phyloP scores from a whole-genome alignment of 106 monocot species.

The Dioscorea alata region DNA sequence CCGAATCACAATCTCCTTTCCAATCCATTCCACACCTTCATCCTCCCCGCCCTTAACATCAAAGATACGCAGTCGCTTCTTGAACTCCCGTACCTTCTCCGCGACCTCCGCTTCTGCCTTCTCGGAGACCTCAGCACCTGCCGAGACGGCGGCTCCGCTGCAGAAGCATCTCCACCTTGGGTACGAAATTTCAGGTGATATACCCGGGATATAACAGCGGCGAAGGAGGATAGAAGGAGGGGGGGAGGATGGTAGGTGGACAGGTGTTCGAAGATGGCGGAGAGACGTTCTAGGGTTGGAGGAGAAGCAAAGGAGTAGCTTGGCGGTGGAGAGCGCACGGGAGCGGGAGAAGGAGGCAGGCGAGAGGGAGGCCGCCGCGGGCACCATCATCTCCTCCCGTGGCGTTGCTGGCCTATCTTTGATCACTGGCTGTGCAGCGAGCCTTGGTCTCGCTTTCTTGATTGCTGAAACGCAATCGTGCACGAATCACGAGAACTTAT shows the following conservation, averaged over 20 bases:
- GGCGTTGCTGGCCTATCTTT: no score
- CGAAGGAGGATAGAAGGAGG: background rate
- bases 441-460: no score
- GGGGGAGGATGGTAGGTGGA: background rate
- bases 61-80: conserved; percentile 51
- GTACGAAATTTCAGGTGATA: background rate
- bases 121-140: conserved; percentile 14
- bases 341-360: conserved; percentile 10
- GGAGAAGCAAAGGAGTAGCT: no score
- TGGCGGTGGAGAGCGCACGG: conserved; percentile 1
- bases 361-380: conserved; percentile 12
- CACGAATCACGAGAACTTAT: no score
- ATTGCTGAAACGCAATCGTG: no score
- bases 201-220: background rate
- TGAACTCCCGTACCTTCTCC: conserved; percentile 50
- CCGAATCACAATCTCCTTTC: conserved; percentile 53
- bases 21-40: conserved; percentile 53
- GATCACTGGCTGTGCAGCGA: no score
- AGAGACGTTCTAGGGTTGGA: no score
- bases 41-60: conserved; percentile 78
- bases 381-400: background rate
- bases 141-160: conserved; percentile 20
- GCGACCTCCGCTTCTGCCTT: background rate
- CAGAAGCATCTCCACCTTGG: conserved; percentile 34
- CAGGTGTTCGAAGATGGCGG: conserved; percentile 11